Evolutionary conservation across 306 rosid genomes (phyloP), one percentile per base, ranked within the genome.

Genomic region (Luffa aegyptiaca): DNA sequence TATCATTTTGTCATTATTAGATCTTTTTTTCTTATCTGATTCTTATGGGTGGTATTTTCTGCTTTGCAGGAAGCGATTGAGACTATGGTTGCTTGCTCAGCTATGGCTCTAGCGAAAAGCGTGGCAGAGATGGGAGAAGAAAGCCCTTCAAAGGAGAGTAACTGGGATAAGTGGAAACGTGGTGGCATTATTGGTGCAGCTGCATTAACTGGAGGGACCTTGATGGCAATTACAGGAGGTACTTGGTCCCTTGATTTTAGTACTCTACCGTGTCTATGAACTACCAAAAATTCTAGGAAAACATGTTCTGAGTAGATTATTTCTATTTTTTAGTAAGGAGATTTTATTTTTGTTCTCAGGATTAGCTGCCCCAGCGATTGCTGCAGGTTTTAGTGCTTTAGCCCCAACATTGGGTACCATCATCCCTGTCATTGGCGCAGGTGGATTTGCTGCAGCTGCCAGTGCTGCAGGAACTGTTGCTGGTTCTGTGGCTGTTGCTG

Each of bases 121-220:
- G 87, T 84, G 83, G 96, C 91, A 58, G 82, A 82, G 63, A 84
- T 82, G 33, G 82, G 83, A 78, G 90, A 88, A 82, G 94, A 83
- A 87, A 31, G 77, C 62, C 72, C 84, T 80, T 77, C 90, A 80
- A 86, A 88, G 77, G 81, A 82, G 84, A 85, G 59, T 77, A 91
- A 91, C 78, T 92, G 96, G 98, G 86, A 86, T 63, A 94, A 91
- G 83, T 87, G 88, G 89, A 94, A 89, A 92, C 97, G 97, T 10
- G 95, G 98, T 82, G 97, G 98, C 71, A 94, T 94, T 56, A 91
- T 94, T 82, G 98, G 97, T 49, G 97, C 98, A 70, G 98, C 98
- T 80, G 97, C 98, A 20, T 11, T 94, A 86, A 91, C 98, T 80
- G 97, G 98, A 79, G 98, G 97, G 84, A 57, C 94, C 16, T 84